Evolutionary conservation across 2,329 filamentous ascomycete genomes (phyloP).

Genomic region (Eutypa lata): DNA sequence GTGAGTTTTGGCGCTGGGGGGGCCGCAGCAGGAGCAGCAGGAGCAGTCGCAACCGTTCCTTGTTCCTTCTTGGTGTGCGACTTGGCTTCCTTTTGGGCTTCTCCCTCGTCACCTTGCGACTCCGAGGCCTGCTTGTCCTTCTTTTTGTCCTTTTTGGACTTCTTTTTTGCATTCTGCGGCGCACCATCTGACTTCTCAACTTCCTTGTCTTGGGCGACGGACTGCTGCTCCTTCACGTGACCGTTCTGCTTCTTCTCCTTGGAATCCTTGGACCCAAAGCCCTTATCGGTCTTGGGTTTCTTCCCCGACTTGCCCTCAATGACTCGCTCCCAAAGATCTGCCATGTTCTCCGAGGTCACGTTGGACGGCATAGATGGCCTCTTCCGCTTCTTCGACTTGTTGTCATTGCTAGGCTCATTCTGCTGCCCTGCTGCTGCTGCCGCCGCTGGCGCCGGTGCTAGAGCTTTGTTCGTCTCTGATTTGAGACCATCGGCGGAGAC

Average conservation of each 20-base stretch:
- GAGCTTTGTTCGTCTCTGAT: constrained; percentile 51
- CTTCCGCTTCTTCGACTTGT: constrained; percentile 54
- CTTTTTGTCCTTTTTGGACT: constrained; percentile 24
- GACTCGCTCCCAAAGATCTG: constrained; percentile 73
- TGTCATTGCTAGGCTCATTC: constrained; percentile 8
- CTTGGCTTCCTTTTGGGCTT: constrained; percentile 4
- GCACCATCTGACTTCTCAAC: constrained; percentile 13
- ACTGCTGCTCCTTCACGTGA: neutral
- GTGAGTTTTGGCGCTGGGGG: constrained; percentile 65
- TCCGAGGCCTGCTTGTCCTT: constrained; percentile 24
- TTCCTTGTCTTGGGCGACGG: constrained; percentile 21
- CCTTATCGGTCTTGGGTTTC: constrained; percentile 20
- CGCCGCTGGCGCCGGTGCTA: constrained; percentile 24
- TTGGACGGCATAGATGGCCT: constrained; percentile 34
- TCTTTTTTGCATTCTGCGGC: constrained; percentile 23
- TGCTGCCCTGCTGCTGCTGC: constrained; percentile 26
- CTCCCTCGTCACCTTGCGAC: constrained; percentile 15
- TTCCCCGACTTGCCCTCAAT: constrained; percentile 63
- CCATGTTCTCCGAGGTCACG: constrained; percentile 69
- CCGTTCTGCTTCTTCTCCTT: constrained; percentile 24
- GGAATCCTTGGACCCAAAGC: constrained; percentile 1
- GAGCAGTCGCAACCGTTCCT: constrained; percentile 14
- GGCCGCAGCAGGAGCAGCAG: constrained; percentile 31
- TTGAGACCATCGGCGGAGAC: constrained; percentile 70
- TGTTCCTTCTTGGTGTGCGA: constrained; percentile 6